Base-by-base conservation (phyloP, 257 asterid genomes). In the Rehmannia glutinosa region DNA sequence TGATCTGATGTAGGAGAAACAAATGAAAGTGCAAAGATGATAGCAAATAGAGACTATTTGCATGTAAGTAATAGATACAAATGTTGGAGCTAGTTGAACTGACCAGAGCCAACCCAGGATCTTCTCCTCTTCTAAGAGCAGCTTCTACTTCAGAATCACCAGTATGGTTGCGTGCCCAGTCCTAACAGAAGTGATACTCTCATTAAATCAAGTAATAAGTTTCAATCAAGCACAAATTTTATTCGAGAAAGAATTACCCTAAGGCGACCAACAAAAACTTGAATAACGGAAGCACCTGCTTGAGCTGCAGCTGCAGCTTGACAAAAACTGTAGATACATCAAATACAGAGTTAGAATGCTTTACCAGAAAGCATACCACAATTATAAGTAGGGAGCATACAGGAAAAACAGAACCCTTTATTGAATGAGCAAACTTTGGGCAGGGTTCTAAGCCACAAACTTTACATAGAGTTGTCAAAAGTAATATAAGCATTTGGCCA, bases 221-320 rank as follows among this genome's bases (percentile, higher is more conserved):
- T 23, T 38, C 35, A 20, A 32, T 69, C 28, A 4, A 43, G 19
- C n/a, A 41, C 16, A 19, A 15, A 52, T 47, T 32, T 19, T 28
- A 53, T 21, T 63, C 43, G 46, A 65, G 57, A 47, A 6, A 9
- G 16, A 30, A 61, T 79, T 91, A 91, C 97, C 97, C 97, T 83
- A 35, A 94, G 88, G 57, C 99, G 99, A 52, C 99, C 99, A 64
- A 88, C 97, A 78, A 91, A 94, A 69, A 94, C 80, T 80, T 94
- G 99, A 81, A 94, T 94, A 62, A 94, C 99, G 5, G 97, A 88
- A 69, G 99, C 90, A 77, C 97, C 97, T 66, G 97, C 99, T 81
- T 94, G 99, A 76, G 97, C 97, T 64, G 99, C 99, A 66, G 97
- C 97, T 52, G 97, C 99, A 65, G 97, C 97, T 87, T 90, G 97